Evolutionary conservation across 306 rosid genomes (phyloP).

Genomic region (Acmispon strigosus): DNA sequence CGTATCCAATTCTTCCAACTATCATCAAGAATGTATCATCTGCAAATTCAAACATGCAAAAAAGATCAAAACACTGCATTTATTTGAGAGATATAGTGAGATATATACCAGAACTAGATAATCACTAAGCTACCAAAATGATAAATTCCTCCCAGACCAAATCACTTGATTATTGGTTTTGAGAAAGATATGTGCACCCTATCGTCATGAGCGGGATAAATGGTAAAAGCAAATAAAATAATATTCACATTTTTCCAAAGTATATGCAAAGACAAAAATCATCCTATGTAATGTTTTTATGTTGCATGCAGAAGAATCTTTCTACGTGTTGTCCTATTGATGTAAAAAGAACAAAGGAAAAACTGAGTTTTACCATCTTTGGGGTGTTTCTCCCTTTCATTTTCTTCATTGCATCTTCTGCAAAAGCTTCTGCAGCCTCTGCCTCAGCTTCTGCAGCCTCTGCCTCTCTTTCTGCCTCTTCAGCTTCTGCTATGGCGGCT

Average conservation of each 20-base stretch:
- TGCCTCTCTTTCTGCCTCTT: slow-evolving; percentile 85
- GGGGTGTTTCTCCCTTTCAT: slow-evolving; percentile 51
- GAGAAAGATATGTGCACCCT: neutral
- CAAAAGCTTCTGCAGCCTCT: slow-evolving; percentile 74
- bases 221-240: neutral
- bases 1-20: slow-evolving; percentile 16
- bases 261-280: neutral
- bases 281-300: neutral
- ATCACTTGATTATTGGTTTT: slow-evolving; percentile 1
- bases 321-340: neutral
- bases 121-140: no score
- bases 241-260: neutral
- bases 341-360: neutral
- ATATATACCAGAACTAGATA: no score
- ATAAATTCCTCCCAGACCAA: neutral
- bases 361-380: slow-evolving; percentile 49
- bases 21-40: slow-evolving; percentile 42
- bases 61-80: neutral
- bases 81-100: neutral
- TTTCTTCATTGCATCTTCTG: slow-evolving; percentile 70
- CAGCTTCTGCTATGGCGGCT: slow-evolving; percentile 86
- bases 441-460: slow-evolving; percentile 98
- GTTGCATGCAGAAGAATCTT: neutral
- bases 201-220: neutral
- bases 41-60: slow-evolving; percentile 24